These are phyloP conservation scores for Fusarium equiseti DNA, from an alignment of 2,329 filamentous ascomycete species.

Conservation along the genomic window DNA sequence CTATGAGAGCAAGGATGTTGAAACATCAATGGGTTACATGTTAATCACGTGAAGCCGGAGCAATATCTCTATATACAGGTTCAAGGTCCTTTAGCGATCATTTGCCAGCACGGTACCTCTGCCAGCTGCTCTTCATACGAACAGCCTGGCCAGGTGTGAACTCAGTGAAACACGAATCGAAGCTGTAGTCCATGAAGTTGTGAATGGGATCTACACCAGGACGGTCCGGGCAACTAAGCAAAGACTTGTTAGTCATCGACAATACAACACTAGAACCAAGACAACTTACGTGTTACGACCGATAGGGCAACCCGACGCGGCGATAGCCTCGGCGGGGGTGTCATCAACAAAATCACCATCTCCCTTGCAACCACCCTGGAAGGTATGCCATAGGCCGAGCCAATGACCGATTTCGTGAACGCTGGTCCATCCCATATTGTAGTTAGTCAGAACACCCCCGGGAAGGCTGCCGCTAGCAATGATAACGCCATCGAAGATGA, in stretches of 20 bases:
- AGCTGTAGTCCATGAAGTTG: background rate
- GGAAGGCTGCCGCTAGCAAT: background rate
- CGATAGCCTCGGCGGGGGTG: background rate
- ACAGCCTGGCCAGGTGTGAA: background rate
- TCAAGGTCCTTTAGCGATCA: background rate
- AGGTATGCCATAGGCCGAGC: background rate
- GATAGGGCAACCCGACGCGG: background rate
- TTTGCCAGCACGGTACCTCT: background rate
- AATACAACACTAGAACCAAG: fast-evolving
- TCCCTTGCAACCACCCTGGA: background rate
- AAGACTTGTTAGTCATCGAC: background rate
- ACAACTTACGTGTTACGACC: background rate
- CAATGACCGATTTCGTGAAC: background rate
- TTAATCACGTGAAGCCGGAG: too few relatives aligned
- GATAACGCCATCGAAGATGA: background rate
- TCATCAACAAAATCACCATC: background rate
- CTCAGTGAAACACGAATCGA: background rate
- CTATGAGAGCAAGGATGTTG: too few relatives aligned
- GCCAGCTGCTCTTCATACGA: conserved; percentile 21
- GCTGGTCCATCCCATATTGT: background rate
- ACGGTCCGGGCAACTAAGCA: background rate
- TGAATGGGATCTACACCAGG: background rate
- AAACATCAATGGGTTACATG: too few relatives aligned
- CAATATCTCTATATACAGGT: background rate
- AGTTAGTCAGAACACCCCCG: background rate